Evolutionary conservation across 1,284 basidiomycete species (phyloP).

Genomic region (Exobasidium cylindrosporum): DNA sequence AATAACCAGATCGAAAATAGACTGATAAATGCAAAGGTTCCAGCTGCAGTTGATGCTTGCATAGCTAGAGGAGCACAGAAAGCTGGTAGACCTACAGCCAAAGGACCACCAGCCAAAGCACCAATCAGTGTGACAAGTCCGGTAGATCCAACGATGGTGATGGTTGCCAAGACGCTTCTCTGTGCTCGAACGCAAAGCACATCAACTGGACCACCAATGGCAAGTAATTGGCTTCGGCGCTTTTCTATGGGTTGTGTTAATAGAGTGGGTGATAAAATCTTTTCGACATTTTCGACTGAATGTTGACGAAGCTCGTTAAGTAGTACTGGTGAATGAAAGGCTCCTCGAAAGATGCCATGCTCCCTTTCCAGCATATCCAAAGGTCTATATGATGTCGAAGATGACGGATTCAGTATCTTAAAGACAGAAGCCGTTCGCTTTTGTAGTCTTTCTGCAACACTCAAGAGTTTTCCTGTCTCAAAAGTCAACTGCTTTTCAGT

Average conservation of each 20-base stretch:
- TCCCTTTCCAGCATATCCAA: neutral
- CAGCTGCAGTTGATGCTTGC: slow-evolving; percentile 45
- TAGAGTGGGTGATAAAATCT: neutral
- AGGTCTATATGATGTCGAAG: neutral
- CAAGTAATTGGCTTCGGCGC: slow-evolving; percentile 8
- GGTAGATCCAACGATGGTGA: neutral
- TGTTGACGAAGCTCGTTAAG: slow-evolving; percentile 8
- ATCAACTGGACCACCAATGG: slow-evolving; percentile 17
- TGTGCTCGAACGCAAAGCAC: slow-evolving; percentile 15
- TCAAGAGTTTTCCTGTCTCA: slow-evolving; percentile 14
- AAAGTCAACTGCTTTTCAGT: slow-evolving; percentile 25
- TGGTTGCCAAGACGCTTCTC: neutral
- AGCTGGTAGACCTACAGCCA: neutral
- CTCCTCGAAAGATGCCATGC: neutral
- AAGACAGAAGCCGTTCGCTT: neutral
- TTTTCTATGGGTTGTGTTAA: neutral
- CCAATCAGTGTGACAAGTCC: neutral
- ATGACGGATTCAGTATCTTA: neutral
- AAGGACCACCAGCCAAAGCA: neutral
- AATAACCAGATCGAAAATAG: slow-evolving; percentile 49
- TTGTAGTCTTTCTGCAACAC: slow-evolving; percentile 11
- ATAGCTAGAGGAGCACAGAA: slow-evolving; percentile 20
- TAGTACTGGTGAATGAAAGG: neutral
- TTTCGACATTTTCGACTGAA: neutral
- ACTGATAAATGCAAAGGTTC: slow-evolving; percentile 41